Evolutionary conservation across 352 stramenopile genomes (phyloP), one percentile per base, ranked within the genome.

Genomic region (Phytopythium boreale): DNA sequence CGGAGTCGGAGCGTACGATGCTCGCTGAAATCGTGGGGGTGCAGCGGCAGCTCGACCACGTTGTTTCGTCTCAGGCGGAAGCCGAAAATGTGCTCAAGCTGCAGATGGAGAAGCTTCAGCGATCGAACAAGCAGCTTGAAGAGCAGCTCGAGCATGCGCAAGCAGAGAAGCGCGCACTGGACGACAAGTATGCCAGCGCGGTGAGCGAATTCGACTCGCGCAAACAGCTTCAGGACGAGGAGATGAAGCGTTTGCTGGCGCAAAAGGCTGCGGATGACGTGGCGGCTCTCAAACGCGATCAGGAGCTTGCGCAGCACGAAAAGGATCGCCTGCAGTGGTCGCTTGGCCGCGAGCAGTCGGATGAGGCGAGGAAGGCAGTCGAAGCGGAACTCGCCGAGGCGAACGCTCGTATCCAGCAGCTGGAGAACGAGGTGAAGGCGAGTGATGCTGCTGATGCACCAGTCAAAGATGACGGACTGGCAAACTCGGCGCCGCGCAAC

Each of bases 401-500:
- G 12, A 66, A 80, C 41, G 68, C 65, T 22, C 73, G 71, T 12
- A 85, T 87, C 50, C 67, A 84, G 53, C 61, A 75, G 46, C 68
- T 87, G 52, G 76, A 87, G 37, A 51, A 61, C 29, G 70, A 84
- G 49, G 63, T 80, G 15, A 4, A 24, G 19, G 41, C 56, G 19
- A 53, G 56, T 27, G 9, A 36, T 19, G 53, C 55, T 34, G 14
- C 37, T 36, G 20, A n/a, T 37, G 19, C 17, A 7, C 51, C 19
- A 1, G 15, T 4, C 34, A 43, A 52, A 29, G 27, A 19, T 44
- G 41, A 43, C 4, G 53, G 34, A 22, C 37, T 61, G 14, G 62
- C 31, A 17, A 59, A 17, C 34, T 52, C 56, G 11, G 22, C 31
- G 14, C n/a, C 43, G 5, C 19, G 44, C 22, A 29, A 44, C 46